phyloP scores from a whole-genome alignment of 1,284 basidiomycete genomes.

The Puccinia horiana region DNA sequence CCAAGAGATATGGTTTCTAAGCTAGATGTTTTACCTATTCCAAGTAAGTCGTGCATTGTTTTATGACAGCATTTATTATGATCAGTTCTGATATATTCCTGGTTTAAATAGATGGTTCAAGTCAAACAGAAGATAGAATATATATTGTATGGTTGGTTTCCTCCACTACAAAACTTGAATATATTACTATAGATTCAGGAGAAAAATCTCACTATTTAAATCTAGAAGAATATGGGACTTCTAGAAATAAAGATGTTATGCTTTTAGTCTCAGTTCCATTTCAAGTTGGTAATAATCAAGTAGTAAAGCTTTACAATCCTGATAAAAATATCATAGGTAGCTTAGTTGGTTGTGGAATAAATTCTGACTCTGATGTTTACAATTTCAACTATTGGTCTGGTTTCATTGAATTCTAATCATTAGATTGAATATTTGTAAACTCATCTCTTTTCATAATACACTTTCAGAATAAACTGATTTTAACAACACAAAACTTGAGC shows the following conservation, averaged over 20 bases:
- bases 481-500: too few species aligned
- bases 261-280: constrained; percentile 23
- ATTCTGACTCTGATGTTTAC: constrained; percentile 3
- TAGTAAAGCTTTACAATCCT: constrained; percentile 5
- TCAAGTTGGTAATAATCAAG: constrained; percentile 8
- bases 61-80: too few species aligned
- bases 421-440: background rate
- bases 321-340: background rate
- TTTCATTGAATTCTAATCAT: constrained; percentile 5
- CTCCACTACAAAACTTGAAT: background rate
- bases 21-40: constrained; percentile 1
- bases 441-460: too few species aligned
- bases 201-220: background rate
- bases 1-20: constrained; percentile 6
- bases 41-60: constrained; percentile 3
- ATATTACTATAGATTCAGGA: constrained; percentile 18
- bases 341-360: constrained; percentile 14
- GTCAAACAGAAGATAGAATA: constrained; percentile 26
- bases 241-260: constrained; percentile 5
- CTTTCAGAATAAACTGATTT: too few species aligned
- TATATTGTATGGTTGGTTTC: constrained; percentile 25
- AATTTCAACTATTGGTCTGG: constrained; percentile 50
- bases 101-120: background rate
- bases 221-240: background rate
- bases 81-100: background rate